These are phyloP conservation scores for Suhomyces bribrorum DNA, from an alignment of 1,139 yeast genomes.

Conservation along the genomic window DNA sequence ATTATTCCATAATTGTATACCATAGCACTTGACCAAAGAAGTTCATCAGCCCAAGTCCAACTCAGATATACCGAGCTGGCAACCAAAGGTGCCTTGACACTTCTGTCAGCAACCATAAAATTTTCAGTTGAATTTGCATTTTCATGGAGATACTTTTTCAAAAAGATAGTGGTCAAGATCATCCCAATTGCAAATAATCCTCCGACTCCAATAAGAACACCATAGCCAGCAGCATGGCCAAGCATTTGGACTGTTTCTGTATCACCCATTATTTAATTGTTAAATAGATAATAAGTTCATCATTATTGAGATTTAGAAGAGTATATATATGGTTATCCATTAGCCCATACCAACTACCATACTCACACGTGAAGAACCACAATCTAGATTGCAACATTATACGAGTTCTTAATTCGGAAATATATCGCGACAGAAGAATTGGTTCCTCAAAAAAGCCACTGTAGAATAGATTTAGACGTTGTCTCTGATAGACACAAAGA, in stretches of 20 bases:
- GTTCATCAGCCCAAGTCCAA: conserved; percentile 37
- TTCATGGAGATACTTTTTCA: conserved; percentile 28
- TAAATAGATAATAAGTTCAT: too few species aligned
- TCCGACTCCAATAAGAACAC: conserved; percentile 32
- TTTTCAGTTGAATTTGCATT: conserved; percentile 32
- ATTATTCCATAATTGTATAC: conserved; percentile 31
- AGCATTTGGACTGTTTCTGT: conserved; percentile 12
- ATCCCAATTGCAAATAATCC: conserved; percentile 33
- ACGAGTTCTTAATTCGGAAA: too few species aligned
- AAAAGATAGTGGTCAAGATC: conserved; percentile 27
- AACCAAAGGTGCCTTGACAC: conserved; percentile 20
- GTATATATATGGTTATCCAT: too few species aligned
- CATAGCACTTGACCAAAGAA: conserved; percentile 27
- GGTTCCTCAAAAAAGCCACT: too few species aligned
- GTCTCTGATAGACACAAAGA: too few species aligned
- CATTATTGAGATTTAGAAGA: background rate
- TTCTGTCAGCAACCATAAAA: conserved; percentile 32
- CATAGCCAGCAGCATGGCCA: conserved; percentile 31
- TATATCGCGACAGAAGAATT: too few species aligned
- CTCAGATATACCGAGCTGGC: conserved; percentile 31
- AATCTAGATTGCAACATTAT: too few species aligned
- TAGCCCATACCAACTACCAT: too few species aligned
- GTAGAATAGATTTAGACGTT: too few species aligned
- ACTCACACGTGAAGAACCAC: too few species aligned
- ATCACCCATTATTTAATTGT: background rate